phyloP scores from a whole-genome alignment of 352 stramenopile genomes.

The Globisporangium sylvaticum region DNA sequence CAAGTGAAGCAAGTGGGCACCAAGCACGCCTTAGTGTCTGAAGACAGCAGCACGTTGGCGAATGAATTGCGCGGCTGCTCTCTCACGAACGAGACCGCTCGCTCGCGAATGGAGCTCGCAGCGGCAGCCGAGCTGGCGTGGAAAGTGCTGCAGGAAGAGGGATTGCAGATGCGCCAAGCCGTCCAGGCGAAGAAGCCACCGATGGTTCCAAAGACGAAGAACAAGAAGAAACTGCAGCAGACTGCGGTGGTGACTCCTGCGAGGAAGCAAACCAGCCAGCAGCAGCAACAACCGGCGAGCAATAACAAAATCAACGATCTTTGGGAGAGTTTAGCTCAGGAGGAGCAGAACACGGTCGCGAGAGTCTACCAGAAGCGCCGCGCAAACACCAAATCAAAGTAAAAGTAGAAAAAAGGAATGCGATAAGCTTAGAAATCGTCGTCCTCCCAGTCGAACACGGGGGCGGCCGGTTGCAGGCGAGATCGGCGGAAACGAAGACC shows the following conservation, averaged over 20 bases:
- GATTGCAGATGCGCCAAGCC: slow-evolving; percentile 31
- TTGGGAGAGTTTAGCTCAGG: slow-evolving; percentile 17
- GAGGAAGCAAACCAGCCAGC: not conserved
- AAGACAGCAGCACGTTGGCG: not conserved
- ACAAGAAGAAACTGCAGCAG: slow-evolving; percentile 1
- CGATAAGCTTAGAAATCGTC: slow-evolving; percentile 32
- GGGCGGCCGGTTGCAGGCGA: slow-evolving; percentile 30
- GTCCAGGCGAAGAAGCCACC: slow-evolving; percentile 10
- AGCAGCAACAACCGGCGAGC: not conserved
- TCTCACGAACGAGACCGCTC: not conserved
- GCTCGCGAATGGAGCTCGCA: slow-evolving; percentile 8
- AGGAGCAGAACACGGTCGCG: slow-evolving; percentile 19
- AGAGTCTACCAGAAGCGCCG: slow-evolving; percentile 14
- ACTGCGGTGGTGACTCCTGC: not conserved
- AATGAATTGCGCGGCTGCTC: slow-evolving; percentile 3
- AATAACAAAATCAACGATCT: slow-evolving; percentile 16
- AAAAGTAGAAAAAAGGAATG: not conserved
- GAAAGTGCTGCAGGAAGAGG: slow-evolving; percentile 50
- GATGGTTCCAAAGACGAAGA: not conserved
- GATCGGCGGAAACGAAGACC: slow-evolving; percentile 64
- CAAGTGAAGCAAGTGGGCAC: not conserved
- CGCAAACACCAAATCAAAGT: slow-evolving; percentile 5
- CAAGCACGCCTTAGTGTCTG: not conserved
- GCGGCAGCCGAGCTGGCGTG: slow-evolving; percentile 33
- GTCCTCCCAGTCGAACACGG: slow-evolving; percentile 45